A percentile compares a stretch with the other conserved stretches of the same genome.
Conservation (phyloP, 1,284 basidiomycete genomes). For the Cystobasidium pallidum region DNA sequence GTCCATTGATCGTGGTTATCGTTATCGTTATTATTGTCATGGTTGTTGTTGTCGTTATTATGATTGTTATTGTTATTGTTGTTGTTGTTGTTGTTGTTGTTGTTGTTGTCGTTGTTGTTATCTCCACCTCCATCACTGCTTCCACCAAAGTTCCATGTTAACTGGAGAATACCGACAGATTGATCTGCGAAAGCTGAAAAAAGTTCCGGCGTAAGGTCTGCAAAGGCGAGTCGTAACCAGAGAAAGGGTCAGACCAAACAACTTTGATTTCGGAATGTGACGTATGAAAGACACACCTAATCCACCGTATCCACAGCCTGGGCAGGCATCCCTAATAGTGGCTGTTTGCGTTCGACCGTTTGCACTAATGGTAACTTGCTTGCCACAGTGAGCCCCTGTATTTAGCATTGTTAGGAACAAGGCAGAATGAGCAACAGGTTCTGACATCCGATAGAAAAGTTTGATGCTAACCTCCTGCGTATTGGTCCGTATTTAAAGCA, state of each 20-base stretch:
- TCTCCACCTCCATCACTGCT: constrained; percentile 8
- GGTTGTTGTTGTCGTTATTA: constrained; percentile 3
- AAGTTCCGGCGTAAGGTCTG: constrained; percentile 27
- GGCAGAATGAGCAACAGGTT: no score
- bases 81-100: constrained; percentile 23
- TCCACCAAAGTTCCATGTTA: constrained; percentile 29
- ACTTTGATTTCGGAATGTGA: background rate
- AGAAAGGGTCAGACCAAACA: no score
- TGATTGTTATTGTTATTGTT: constrained; percentile 26
- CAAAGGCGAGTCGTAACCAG: background rate
- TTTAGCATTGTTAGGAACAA: background rate
- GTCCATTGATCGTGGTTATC: background rate
- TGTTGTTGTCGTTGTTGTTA: constrained; percentile 23
- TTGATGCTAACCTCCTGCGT: constrained; percentile 14
- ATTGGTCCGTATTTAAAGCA: constrained; percentile 26
- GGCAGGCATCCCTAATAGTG: constrained; percentile 4
- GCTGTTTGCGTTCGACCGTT: constrained; percentile 16
- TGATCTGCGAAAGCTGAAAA: constrained; percentile 36
- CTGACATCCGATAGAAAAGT: background rate
- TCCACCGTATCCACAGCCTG: constrained; percentile 33
- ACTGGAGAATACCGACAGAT: constrained; percentile 12
- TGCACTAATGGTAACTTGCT: constrained; percentile 8
- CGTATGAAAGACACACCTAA: background rate
- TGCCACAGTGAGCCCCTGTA: constrained; percentile 18
- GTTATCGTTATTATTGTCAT: constrained; percentile 23